Conservation (phyloP, 352 stramenopile species). For the Globisporangium iwayamae region DNA sequence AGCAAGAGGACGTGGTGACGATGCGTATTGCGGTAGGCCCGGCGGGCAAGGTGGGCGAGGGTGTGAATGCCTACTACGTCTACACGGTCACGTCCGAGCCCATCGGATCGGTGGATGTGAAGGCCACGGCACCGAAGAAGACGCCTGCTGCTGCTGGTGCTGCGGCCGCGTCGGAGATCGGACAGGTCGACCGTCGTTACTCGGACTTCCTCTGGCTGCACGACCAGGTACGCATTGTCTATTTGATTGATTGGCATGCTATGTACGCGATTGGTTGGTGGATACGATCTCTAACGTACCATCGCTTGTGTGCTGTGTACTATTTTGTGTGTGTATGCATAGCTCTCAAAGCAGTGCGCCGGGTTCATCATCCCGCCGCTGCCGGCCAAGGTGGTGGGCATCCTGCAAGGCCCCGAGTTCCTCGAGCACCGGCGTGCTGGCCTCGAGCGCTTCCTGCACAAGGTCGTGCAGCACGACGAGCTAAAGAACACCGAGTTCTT, state of each 20-base stretch:
- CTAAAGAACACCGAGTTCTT: constrained; percentile 68
- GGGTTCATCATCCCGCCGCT: constrained; percentile 84
- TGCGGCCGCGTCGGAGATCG: constrained; percentile 7
- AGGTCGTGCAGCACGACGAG: constrained; percentile 75
- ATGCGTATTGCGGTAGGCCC: constrained; percentile 60
- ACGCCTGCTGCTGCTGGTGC: not conserved
- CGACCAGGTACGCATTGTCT: constrained; percentile 30
- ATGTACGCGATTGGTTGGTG: not conserved
- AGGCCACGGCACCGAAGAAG: not conserved
- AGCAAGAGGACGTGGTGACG: constrained; percentile 7
- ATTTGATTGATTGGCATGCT: not conserved
- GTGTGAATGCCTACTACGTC: constrained; percentile 83
- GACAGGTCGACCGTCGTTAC: constrained; percentile 75
- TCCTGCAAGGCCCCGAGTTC: constrained; percentile 78
- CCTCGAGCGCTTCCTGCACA: constrained; percentile 78
- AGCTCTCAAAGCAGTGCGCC: constrained; percentile 63
- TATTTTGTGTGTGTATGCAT: not conserved
- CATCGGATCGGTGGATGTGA: constrained; percentile 13
- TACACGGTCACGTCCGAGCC: constrained; percentile 72
- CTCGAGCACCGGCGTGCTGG: constrained; percentile 68
- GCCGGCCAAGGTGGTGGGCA: constrained; percentile 69
- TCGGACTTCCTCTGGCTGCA: constrained; percentile 86
- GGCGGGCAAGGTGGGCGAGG: constrained; percentile 75
- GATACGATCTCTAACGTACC: not conserved
- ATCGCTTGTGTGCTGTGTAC: not conserved